Evolutionary conservation across 176 grass and related monocot species (phyloP), one percentile per base, ranked within the genome.

Genomic region (Avena eriantha): DNA sequence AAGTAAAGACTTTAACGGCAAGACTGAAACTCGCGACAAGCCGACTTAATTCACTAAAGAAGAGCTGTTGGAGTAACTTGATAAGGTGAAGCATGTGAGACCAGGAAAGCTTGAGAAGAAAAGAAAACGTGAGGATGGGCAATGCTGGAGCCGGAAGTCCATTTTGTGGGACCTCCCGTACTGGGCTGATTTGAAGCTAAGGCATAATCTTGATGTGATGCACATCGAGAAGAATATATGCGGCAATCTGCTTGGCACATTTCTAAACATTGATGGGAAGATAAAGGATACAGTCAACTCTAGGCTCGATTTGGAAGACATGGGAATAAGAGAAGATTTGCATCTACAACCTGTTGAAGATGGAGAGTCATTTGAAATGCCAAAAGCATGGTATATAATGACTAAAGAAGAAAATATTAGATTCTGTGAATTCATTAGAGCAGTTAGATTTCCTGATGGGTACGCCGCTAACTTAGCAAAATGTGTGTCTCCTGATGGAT

Each of bases 181-280:
- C 69, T 86, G 72, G 83, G 4, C 61, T 31, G 45, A 7, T 31
- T 21, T 78, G 13, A 76, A 76, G 36, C 46, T 86, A 0, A 35
- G 51, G 7, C 73, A 86, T 49, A 86, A 86, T 46, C 57, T 86
- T 10, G 73, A 86, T 49, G 47, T 69, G 7, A 86, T 86, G 83
- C 59, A 63, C 24, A 50, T 78, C 19, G 73, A 86, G 13, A 86
- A 86, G 4, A 86, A 86, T 22, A 63, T 86, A 26, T 56, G 4
- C n/a, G 85, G 81, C 2, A 63, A 53, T 12, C 17, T 73, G 0
- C 12, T 81, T 7, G 76, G 63, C 1, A 73, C 43, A 46, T 14
- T 87, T 14, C 7, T 72, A 5, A 35, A 71, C 12, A 63, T 60
- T 21, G 11, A 46, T 24, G 47, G 61, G 23, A 83, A 83, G 51